Evolutionary conservation across 2,329 filamentous ascomycete species (phyloP).

Genomic region (Nothophaeocryptopus gaeumannii): DNA sequence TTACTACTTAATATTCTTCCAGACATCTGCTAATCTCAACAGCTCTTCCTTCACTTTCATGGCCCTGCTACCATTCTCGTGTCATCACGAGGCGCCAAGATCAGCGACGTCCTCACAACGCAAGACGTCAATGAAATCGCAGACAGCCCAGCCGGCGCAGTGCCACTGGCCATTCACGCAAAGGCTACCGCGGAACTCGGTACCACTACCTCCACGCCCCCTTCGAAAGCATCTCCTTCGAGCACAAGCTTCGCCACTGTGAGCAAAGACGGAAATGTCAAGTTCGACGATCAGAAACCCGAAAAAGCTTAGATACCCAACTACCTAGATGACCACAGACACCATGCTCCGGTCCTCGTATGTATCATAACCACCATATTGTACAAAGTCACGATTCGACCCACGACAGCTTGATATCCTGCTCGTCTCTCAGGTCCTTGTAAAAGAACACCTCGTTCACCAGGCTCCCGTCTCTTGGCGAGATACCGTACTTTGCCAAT

Average conservation of each 20-base stretch:
- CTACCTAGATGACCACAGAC: too few species aligned
- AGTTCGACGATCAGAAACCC: constrained; percentile 25
- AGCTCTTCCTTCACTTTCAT: constrained; percentile 83
- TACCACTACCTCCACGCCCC: constrained; percentile 20
- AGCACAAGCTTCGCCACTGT: constrained; percentile 37
- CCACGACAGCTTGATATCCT: too few species aligned
- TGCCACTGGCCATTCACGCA: constrained; percentile 55
- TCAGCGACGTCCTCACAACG: constrained; percentile 73
- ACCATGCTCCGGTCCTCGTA: too few species aligned
- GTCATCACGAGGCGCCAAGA: constrained; percentile 77
- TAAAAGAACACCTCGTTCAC: constrained; percentile 58
- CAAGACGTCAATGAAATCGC: constrained; percentile 89
- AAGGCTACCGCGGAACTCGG: constrained; percentile 30
- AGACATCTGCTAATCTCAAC: constrained; percentile 3
- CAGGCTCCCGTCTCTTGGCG: constrained; percentile 46
- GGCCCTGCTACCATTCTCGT: constrained; percentile 83
- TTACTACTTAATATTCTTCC: neutral
- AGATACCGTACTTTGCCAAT: constrained; percentile 55
- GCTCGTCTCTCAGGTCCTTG: constrained; percentile 48
- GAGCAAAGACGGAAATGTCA: constrained; percentile 31
- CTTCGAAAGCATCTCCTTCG: constrained; percentile 25
- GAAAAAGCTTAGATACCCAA: neutral
- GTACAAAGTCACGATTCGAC: neutral
- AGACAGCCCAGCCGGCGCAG: constrained; percentile 69
- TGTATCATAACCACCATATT: too few species aligned